A percentile compares a stretch with the other conserved stretches of the same genome.
Conservation (phyloP, 208 protist species). For the Tritrichomonas musculus region DNA sequence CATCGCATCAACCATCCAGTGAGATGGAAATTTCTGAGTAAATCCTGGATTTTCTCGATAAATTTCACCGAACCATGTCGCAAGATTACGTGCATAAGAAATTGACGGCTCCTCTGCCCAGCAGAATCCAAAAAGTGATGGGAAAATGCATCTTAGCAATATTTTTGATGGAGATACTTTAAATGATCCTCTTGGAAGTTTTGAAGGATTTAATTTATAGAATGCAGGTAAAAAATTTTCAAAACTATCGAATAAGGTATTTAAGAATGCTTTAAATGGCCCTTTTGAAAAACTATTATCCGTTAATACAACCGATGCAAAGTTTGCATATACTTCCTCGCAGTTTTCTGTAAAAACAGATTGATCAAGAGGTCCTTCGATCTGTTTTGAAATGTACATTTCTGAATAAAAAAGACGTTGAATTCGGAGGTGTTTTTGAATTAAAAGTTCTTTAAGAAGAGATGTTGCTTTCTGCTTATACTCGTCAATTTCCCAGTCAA, state of each 20-base stretch:
- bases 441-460: background rate
- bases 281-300: slow-evolving; percentile 9
- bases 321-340: background rate
- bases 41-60: background rate
- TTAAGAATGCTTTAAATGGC: slow-evolving; percentile 24
- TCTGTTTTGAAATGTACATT: background rate
- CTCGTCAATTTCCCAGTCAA: background rate
- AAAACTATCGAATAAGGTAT: background rate
- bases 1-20: background rate
- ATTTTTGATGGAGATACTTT: background rate
- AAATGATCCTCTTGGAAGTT: background rate
- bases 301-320: background rate
- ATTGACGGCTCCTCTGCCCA: background rate
- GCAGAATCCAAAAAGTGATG: background rate
- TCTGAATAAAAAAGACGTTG: background rate
- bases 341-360: background rate
- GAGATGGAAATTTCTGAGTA: background rate
- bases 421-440: background rate
- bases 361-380: background rate
- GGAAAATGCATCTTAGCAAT: background rate
- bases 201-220: slow-evolving; percentile 8
- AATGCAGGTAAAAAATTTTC: slow-evolving; percentile 13
- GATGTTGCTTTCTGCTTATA: background rate
- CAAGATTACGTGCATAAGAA: background rate
- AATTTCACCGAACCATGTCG: slow-evolving; percentile 22